phyloP scores from a whole-genome alignment of 495 filamentous ascomycete species.

The Cercophora newfieldiana region DNA sequence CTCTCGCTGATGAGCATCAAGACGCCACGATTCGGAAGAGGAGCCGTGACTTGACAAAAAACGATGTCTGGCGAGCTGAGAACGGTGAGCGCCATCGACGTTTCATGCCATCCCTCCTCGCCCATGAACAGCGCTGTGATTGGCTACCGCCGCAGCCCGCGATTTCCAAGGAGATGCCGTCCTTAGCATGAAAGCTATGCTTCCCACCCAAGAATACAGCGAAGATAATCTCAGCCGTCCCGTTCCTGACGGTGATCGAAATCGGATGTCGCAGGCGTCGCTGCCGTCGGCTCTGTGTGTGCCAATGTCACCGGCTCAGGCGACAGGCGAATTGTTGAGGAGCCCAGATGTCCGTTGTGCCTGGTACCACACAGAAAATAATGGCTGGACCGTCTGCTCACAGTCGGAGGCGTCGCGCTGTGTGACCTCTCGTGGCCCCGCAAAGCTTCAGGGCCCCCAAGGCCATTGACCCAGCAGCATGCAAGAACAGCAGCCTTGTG shows the following conservation, averaged over 20 bases:
- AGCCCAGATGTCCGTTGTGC: background rate
- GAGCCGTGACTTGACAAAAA: conserved; percentile 14
- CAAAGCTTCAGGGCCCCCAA: background rate
- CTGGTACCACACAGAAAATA: background rate
- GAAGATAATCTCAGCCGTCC: conserved; percentile 19
- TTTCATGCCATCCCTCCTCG: conserved; percentile 23
- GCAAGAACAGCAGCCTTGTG: background rate
- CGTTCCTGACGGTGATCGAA: background rate
- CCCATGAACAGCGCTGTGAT: background rate
- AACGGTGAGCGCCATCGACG: conserved; percentile 12
- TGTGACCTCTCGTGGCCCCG: background rate
- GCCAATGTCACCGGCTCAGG: background rate
- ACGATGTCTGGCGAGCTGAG: conserved; percentile 16
- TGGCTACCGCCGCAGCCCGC: conserved; percentile 6
- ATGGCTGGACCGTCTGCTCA: background rate
- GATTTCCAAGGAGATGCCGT: background rate
- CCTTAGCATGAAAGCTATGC: conserved; percentile 23
- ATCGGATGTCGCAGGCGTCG: background rate
- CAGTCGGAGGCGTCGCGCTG: background rate
- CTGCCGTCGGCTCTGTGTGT: background rate
- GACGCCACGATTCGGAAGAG: background rate
- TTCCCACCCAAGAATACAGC: background rate
- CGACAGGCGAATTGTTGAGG: background rate
- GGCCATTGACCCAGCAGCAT: background rate
- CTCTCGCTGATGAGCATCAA: conserved; percentile 3